Conservation (phyloP, 163 green algal species). For the Prototheca cutis region DNA sequence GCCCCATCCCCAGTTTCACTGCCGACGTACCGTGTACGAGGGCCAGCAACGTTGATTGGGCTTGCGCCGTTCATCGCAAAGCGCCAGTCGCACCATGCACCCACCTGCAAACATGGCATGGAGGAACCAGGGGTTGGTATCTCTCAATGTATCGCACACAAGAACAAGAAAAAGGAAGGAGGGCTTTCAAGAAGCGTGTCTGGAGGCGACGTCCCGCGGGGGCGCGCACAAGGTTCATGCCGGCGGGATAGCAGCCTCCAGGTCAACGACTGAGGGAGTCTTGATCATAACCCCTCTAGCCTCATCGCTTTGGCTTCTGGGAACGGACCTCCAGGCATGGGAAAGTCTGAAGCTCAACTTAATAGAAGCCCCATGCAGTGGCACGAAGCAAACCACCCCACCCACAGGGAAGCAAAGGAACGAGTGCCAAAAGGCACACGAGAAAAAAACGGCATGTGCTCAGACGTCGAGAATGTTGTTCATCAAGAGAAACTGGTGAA, state of each 20-base stretch:
- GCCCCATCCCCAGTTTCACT: no score
- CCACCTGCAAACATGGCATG: neutral
- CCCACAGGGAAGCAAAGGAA: no score
- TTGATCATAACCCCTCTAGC: constrained; percentile 43
- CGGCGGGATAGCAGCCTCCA: constrained; percentile 36
- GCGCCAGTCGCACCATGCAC: no score
- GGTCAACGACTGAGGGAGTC: constrained; percentile 25
- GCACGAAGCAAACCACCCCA: no score
- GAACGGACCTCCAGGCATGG: constrained; percentile 28
- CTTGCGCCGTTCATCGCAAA: no score
- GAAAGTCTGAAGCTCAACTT: constrained; percentile 23
- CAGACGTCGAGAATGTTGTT: constrained; percentile 44
- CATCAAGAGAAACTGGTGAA: no score
- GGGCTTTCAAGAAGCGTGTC: constrained; percentile 14
- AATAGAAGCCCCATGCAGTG: constrained; percentile 12
- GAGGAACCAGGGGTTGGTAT: no score
- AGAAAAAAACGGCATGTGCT: constrained; percentile 15
- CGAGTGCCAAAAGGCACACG: no score
- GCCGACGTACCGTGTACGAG: no score
- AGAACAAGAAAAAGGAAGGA: constrained; percentile 1
- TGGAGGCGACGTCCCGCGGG: constrained; percentile 26
- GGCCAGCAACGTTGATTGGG: no score
- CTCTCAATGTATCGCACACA: no score
- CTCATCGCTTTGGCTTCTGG: constrained; percentile 40
- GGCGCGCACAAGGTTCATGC: constrained; percentile 3